Evolutionary conservation across 108 stramenopile species (phyloP), one percentile per base, ranked within the genome.

Genomic region (Cylindrotheca closterium): DNA sequence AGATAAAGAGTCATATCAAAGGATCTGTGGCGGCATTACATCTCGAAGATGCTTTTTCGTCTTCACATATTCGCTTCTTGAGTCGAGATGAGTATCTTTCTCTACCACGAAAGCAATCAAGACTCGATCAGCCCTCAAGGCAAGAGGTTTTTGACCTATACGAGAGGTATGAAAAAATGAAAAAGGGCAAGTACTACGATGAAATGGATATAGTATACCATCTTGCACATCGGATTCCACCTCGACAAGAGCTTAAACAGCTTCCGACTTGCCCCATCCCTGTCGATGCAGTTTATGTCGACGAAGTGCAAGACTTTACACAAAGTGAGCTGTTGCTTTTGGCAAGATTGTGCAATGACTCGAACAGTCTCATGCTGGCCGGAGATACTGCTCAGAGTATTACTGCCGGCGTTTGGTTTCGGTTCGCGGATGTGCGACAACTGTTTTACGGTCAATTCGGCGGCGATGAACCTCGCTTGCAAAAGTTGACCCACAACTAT

Each of bases 231-330:
- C 51, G 78, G 49, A 55, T 79, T 52, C 25, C 59, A n/a, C 27
- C 27, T 17, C 5, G 25, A 22, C 26, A 12, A 24, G 28, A 45
- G 21, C 18, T 21, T 22, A 2, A 34, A 12, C 34, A 42, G 31
- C 49, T 24, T 1, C 4, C 10, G 26, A 31, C 10, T 26, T 34
- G 32, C 23, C 15, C 67, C 10, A n/a, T 75, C 2, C 68, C 73
- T 0, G 47, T 76, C 17, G 78, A 79, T 49, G 47, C 58, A 2
- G 31, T 65, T 1, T 79, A 71, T 59, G 67, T 69, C 12, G 78
- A 79, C 34, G 77, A 78, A 57, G 71, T 78, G 3, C 77, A 78
- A 52, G 78, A 79, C 53, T 74, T 63, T 21, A 79, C 70, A 2
- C 78, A 79, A 48, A 54, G 61, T 0, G 68, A 73, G 27, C 30